These are phyloP conservation scores for Aspergillus sojae DNA, from an alignment of 2,329 filamentous ascomycete genomes.

Conservation along the genomic window DNA sequence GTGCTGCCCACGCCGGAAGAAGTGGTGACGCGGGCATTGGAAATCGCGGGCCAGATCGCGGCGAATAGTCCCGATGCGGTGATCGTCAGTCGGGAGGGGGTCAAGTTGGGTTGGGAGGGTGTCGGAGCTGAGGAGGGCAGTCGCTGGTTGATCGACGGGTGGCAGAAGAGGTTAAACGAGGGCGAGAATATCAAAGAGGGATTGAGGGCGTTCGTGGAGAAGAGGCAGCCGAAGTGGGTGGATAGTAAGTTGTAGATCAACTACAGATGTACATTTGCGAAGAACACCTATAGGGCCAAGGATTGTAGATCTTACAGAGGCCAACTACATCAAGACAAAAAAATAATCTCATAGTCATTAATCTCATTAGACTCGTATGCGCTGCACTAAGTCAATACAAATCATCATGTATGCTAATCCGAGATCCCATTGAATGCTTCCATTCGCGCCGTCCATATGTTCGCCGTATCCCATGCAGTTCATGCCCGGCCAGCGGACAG, in stretches of 20 bases:
- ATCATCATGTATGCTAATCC: constrained; percentile 20
- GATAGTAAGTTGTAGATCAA: constrained; percentile 39
- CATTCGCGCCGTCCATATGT: constrained; percentile 31
- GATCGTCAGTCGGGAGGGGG: constrained; percentile 70
- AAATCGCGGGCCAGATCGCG: constrained; percentile 63
- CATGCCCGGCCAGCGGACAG: constrained; percentile 29
- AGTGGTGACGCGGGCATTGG: constrained; percentile 52
- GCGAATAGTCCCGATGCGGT: constrained; percentile 74
- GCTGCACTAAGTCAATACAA: constrained; percentile 24
- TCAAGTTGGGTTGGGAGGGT: constrained; percentile 73
- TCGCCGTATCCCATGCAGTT: constrained; percentile 36
- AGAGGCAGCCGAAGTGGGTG: constrained; percentile 67
- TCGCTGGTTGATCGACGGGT: constrained; percentile 57
- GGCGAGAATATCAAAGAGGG: constrained; percentile 77
- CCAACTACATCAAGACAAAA: neutral
- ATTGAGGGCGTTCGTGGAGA: constrained; percentile 74
- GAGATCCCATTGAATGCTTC: constrained; percentile 21
- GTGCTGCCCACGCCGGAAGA: constrained; percentile 40
- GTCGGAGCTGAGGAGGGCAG: constrained; percentile 67
- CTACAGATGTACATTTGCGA: neutral
- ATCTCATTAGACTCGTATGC: constrained; percentile 22
- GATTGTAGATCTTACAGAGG: neutral
- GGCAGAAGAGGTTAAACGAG: constrained; percentile 62
- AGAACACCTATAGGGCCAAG: too few species aligned
- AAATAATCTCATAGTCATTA: constrained; percentile 9